Evolutionary conservation across 257 asterid genomes (phyloP).

Genomic region (Nicotiana tabacum): DNA sequence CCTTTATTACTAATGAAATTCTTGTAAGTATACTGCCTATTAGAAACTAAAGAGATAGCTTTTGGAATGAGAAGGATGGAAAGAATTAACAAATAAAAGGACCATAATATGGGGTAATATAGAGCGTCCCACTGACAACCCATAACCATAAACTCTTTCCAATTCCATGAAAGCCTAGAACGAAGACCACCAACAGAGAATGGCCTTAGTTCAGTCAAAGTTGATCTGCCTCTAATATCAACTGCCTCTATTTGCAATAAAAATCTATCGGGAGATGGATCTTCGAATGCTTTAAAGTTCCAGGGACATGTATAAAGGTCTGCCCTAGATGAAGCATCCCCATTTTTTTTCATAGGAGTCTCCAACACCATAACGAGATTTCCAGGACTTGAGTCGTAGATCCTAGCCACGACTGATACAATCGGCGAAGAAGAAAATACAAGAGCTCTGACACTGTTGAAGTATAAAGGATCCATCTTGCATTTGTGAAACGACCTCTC

Average conservation of each 20-base stretch:
- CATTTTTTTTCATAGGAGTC: conserved; percentile 50
- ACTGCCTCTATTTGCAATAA: conserved; percentile 68
- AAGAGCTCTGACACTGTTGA: conserved; percentile 51
- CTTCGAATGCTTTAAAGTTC: conserved; percentile 74
- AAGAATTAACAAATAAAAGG: conserved; percentile 38
- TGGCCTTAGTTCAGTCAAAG: conserved; percentile 68
- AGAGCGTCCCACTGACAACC: conserved; percentile 91
- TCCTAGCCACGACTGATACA: conserved; percentile 64
- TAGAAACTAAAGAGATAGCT: conserved; percentile 32
- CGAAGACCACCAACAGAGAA: conserved; percentile 64
- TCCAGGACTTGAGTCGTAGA: conserved; percentile 69
- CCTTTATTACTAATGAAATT: conserved; percentile 43
- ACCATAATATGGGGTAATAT: conserved; percentile 63
- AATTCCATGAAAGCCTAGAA: conserved; percentile 57
- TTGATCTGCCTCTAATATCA: conserved; percentile 49
- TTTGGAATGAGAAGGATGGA: conserved; percentile 56
- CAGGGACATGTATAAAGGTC: conserved; percentile 71
- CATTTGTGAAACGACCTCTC: conserved; percentile 35
- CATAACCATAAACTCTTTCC: conserved; percentile 85
- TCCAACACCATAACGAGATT: conserved; percentile 50
- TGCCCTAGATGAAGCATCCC: conserved; percentile 38
- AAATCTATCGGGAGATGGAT: conserved; percentile 72
- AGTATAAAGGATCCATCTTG: conserved; percentile 30
- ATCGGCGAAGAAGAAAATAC: conserved; percentile 75
- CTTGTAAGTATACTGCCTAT: conserved; percentile 42